These are phyloP conservation scores for Senna siamea DNA, from an alignment of 306 rosid species.

Conservation along the genomic window DNA sequence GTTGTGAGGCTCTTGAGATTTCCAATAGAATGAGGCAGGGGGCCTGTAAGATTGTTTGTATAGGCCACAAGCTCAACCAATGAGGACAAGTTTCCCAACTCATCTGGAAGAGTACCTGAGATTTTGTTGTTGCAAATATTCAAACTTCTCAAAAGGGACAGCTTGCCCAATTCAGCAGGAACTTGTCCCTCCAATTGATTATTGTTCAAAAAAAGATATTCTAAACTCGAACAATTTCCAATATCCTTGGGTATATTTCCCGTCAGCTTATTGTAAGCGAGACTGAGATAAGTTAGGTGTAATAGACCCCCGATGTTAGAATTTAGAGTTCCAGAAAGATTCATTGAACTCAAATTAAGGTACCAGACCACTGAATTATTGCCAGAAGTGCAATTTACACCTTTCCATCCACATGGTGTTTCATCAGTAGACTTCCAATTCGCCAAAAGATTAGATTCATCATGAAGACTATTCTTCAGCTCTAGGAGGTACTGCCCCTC, in stretches of 20 bases:
- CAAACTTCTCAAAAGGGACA: slow-evolving; percentile 61
- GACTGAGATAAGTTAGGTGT: slow-evolving; percentile 64
- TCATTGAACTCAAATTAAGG: slow-evolving; percentile 60
- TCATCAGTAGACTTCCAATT: slow-evolving; percentile 73
- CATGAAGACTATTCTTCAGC: slow-evolving; percentile 62
- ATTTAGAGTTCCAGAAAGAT: slow-evolving; percentile 72
- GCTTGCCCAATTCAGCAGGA: slow-evolving; percentile 70
- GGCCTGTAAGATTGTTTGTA: slow-evolving; percentile 78
- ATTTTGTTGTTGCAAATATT: slow-evolving; percentile 80
- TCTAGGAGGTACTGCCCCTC: slow-evolving; percentile 75
- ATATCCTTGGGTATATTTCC: slow-evolving; percentile 81
- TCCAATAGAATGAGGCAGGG: slow-evolving; percentile 78
- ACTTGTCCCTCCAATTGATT: slow-evolving; percentile 68
- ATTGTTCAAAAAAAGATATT: slow-evolving; percentile 64
- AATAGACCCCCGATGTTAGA: slow-evolving; percentile 61
- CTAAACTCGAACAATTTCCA: slow-evolving; percentile 64
- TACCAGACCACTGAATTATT: slow-evolving; percentile 56
- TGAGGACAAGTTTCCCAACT: slow-evolving; percentile 73
- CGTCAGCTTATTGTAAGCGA: slow-evolving; percentile 55
- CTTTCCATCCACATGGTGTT: slow-evolving; percentile 84
- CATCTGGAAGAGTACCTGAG: slow-evolving; percentile 69
- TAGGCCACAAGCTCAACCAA: slow-evolving; percentile 75
- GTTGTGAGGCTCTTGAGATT: slow-evolving; percentile 67
- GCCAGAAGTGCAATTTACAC: slow-evolving; percentile 65
- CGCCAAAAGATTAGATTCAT: slow-evolving; percentile 45